phyloP scores from a whole-genome alignment of 2,329 filamentous ascomycete genomes.

The Arthrobotrys iridis region DNA sequence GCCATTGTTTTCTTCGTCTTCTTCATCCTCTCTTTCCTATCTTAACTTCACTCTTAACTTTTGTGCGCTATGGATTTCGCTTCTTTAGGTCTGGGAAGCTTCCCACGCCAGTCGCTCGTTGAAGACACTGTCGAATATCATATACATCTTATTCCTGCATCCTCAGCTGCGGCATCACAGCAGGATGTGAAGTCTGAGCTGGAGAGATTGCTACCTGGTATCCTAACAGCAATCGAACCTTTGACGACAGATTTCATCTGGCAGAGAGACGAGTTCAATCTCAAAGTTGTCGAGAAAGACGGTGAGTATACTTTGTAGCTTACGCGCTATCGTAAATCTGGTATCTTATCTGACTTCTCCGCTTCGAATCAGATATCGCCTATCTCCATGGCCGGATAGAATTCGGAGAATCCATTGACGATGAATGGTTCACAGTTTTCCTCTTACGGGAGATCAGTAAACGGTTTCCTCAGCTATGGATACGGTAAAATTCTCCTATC shows the following conservation, averaged over 20 bases:
- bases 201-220: slow-evolving; percentile 29
- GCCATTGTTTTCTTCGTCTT: neutral
- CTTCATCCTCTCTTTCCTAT: neutral
- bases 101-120: slow-evolving; percentile 49
- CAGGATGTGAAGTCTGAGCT: slow-evolving; percentile 33
- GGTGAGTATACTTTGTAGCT: slow-evolving; percentile 47
- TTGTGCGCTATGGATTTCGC: slow-evolving; percentile 35
- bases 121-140: slow-evolving; percentile 52
- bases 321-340: neutral
- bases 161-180: slow-evolving; percentile 1
- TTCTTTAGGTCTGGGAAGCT: slow-evolving; percentile 36
- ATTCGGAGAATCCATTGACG: slow-evolving; percentile 93
- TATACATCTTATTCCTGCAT: slow-evolving; percentile 29
- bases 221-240: slow-evolving; percentile 40
- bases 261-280: slow-evolving; percentile 84
- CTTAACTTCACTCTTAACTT: neutral
- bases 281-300: slow-evolving; percentile 71
- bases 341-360: neutral
- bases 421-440: slow-evolving; percentile 97
- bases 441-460: slow-evolving; percentile 82
- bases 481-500: slow-evolving; percentile 60
- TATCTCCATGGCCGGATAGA: slow-evolving; percentile 81
- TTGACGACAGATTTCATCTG: slow-evolving; percentile 71
- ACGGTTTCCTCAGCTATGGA: slow-evolving; percentile 78
- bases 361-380: slow-evolving; percentile 61